These are phyloP conservation scores for Ceratocystis alfenasii DNA, from an alignment of 2,329 filamentous ascomycete species.

Conservation along the genomic window DNA sequence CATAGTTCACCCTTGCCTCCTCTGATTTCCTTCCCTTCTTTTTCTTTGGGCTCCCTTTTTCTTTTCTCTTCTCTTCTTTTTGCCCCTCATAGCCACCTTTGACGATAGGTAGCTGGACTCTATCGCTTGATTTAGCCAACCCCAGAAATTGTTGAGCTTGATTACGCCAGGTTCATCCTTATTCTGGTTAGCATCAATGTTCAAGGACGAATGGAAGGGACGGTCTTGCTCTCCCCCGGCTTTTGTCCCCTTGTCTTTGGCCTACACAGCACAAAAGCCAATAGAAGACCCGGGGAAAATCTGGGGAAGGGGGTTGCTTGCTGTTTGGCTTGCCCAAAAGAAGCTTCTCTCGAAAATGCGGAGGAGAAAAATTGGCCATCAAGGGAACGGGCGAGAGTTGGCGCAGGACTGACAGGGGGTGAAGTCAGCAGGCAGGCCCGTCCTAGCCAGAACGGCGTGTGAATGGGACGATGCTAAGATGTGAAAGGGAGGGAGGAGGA, in stretches of 20 bases:
- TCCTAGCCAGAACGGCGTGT: neutral
- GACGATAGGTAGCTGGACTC: neutral
- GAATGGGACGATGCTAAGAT: neutral
- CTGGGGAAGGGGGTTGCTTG: neutral
- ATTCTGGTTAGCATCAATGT: neutral
- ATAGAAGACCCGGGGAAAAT: neutral
- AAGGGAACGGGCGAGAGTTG: neutral
- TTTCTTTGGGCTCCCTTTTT: neutral
- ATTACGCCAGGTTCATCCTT: neutral
- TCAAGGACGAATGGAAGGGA: neutral
- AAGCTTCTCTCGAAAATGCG: conserved; percentile 9
- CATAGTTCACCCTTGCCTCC: neutral
- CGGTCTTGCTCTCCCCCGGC: neutral
- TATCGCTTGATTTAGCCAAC: neutral
- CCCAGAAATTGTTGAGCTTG: neutral
- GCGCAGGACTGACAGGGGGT: neutral
- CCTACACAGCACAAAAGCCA: neutral
- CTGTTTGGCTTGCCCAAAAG: conserved; percentile 2
- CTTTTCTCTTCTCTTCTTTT: neutral
- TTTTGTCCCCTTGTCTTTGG: neutral
- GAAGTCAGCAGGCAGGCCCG: neutral
- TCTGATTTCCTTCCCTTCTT: neutral
- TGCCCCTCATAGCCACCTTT: neutral
- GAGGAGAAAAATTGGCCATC: neutral
- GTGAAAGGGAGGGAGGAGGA: neutral